Evolutionary conservation across 2,329 filamentous ascomycete genomes (phyloP), one percentile per base, ranked within the genome.

Genomic region (Xylariomycetidae sp.): DNA sequence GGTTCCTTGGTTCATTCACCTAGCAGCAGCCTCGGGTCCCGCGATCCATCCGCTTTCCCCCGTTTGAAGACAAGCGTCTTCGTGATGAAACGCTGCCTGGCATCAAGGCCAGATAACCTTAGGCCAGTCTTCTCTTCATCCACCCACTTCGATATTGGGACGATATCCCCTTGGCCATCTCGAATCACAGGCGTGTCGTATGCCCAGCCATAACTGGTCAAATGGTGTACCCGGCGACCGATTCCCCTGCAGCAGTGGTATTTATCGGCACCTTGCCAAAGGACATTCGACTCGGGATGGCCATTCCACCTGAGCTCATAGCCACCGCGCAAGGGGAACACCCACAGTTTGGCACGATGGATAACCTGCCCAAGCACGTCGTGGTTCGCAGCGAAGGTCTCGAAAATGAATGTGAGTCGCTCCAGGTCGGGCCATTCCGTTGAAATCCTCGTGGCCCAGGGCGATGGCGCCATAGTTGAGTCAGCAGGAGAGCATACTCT

Each of bases 401-500:
- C 52, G 6, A 54, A 29, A 13, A 45, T 43, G 4, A 54, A 36
- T 31, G 50, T 43, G 5, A 54, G 38, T 10, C 31, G 47, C 13
- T 37, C 32, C 4, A 54, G 39, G 27, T 52, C 49, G 1, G 50
- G 50, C 47, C 48, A 53, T 30, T 46, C 30, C 30, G 19, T 40
- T 46, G 9, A 50, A 50, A 10, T 48, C 43, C 17, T 47, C 42
- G 17, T 49, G 48, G 5, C 50, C 52, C 19, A 19, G 32, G 2
- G 29, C 28, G 50, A 54, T 54, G 7, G 50, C 39, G 2, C 48
- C 50, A 10, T 16, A 7, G 7, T 15, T 6, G 26, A 14, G 15
- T 7, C 13, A 7, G 6, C 10, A 15, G 34, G 26, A 3, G 38
- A 48, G 53, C 12, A 54, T 24, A 37, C 48, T 52, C 14, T 48